A percentile compares a stretch with the other conserved stretches of the same genome.
These are phyloP conservation scores for Mortierella sp. DNA, from an alignment of 371 early-diverging fungal species.

Conservation along the genomic window DNA sequence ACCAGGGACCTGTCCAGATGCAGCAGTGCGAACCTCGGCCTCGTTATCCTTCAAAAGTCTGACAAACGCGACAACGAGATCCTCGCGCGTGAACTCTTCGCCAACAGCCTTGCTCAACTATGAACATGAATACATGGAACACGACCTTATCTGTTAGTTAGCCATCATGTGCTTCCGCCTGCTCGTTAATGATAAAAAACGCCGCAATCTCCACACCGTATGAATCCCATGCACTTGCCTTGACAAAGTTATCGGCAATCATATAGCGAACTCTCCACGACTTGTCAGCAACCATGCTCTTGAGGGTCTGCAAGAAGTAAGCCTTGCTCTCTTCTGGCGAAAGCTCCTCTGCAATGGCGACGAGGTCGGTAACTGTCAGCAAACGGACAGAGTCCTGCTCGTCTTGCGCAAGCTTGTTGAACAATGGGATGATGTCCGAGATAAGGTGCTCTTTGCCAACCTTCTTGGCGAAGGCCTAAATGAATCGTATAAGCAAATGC, in stretches of 20 bases:
- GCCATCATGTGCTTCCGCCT: background rate
- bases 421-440: constrained; percentile 83
- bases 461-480: constrained; percentile 74
- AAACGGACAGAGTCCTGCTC: constrained; percentile 98
- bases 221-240: constrained; percentile 63
- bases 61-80: constrained; percentile 83
- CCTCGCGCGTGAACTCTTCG: constrained; percentile 78
- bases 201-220: background rate
- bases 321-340: constrained; percentile 81
- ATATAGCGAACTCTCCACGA: constrained; percentile 99
- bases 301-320: constrained; percentile 80
- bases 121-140: background rate
- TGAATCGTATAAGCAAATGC: background rate
- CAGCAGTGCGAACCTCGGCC: constrained; percentile 97
- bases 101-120: constrained; percentile 89
- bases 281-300: constrained; percentile 88
- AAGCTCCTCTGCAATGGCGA: constrained; percentile 90
- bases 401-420: constrained; percentile 85
- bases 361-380: constrained; percentile 91
- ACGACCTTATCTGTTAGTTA: background rate
- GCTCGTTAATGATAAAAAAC: background rate
- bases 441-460: constrained; percentile 82
- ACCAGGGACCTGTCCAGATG: constrained; percentile 91
- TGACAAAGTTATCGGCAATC: constrained; percentile 97
- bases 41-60: constrained; percentile 93